Conservation (phyloP, 495 filamentous ascomycete species). For the Terfezia claveryi region DNA sequence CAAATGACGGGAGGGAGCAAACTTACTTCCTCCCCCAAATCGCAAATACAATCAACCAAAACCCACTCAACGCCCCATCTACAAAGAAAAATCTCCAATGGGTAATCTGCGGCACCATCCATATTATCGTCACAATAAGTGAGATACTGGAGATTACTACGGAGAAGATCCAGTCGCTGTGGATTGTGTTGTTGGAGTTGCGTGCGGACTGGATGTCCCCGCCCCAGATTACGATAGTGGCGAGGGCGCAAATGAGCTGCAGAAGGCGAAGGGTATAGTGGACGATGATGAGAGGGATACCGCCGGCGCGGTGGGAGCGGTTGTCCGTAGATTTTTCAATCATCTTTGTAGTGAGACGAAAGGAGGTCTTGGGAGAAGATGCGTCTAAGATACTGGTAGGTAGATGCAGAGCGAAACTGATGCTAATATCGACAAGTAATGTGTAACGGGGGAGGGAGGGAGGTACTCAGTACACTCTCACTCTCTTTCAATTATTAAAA, state of each 20-base stretch:
- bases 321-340: background rate
- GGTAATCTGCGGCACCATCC: background rate
- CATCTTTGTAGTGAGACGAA: background rate
- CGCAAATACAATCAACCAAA: background rate
- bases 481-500: too few species aligned
- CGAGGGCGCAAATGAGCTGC: background rate
- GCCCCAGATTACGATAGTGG: background rate
- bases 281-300: background rate
- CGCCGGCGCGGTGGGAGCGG: background rate
- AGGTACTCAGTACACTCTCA: too few species aligned
- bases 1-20: too few species aligned
- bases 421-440: too few species aligned
- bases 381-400: too few species aligned
- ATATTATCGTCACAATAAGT: background rate
- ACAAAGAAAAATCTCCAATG: background rate
- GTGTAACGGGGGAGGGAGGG: too few species aligned
- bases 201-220: background rate
- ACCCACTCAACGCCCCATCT: background rate
- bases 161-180: background rate
- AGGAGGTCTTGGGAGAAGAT: too few species aligned
- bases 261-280: background rate
- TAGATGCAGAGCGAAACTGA: too few species aligned
- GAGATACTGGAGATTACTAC: background rate
- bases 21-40: background rate
- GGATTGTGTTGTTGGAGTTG: background rate